These are phyloP conservation scores for Hirschfeldia incana DNA, from an alignment of 345 rosid species.

Conservation along the genomic window DNA sequence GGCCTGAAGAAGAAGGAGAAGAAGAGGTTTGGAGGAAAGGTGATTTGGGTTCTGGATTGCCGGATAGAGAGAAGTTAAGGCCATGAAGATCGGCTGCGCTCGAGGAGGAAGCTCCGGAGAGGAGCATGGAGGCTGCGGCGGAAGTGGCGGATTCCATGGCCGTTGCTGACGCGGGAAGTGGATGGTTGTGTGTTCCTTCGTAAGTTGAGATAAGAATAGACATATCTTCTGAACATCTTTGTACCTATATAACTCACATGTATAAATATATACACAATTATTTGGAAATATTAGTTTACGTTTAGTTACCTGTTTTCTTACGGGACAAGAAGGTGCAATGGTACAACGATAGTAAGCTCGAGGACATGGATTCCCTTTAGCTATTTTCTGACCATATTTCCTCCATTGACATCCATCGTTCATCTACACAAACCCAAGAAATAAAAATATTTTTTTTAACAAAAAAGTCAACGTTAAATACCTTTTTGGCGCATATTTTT, in stretches of 20 bases:
- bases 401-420: conserved; percentile 99
- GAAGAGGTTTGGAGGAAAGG: conserved; percentile 54
- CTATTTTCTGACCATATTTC: conserved; percentile 91
- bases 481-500: neutral
- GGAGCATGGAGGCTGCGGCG: conserved; percentile 85
- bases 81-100: conserved; percentile 48
- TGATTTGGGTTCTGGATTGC: conserved; percentile 45
- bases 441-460: neutral
- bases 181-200: conserved; percentile 94
- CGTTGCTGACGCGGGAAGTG: conserved; percentile 82
- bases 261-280: no score
- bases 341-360: conserved; percentile 97
- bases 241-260: conserved; percentile 52
- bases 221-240: conserved; percentile 86
- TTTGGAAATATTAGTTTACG: neutral
- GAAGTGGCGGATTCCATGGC: conserved; percentile 95
- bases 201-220: conserved; percentile 83
- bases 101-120: conserved; percentile 51
- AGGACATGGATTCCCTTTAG: conserved; percentile 96
- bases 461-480: neutral
- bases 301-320: conserved; percentile 75
- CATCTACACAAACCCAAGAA: conserved; percentile 50
- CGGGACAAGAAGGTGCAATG: conserved; percentile 77
- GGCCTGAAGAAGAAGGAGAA: conserved; percentile 45
- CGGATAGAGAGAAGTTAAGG: conserved; percentile 51